A percentile compares a stretch with the other conserved stretches of the same genome.
These are phyloP conservation scores for Gonapodya prolifera DNA, from an alignment of 192 early-diverging fungal species.

Conservation along the genomic window DNA sequence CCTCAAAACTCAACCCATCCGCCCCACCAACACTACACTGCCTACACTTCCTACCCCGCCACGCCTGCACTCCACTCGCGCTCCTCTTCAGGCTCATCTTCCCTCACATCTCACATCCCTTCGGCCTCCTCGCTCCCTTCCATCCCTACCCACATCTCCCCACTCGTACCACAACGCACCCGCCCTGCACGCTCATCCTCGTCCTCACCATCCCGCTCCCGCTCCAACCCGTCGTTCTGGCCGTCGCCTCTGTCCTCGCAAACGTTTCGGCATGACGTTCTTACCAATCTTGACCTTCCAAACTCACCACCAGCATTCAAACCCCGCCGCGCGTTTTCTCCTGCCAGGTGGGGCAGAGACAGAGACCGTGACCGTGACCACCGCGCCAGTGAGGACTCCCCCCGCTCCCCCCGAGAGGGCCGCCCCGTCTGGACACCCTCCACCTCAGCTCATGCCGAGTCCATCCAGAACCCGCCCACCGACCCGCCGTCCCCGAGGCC, in stretches of 20 bases:
- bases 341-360: too few species aligned
- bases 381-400: too few species aligned
- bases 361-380: too few species aligned
- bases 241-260: not conserved
- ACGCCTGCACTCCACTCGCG: not conserved
- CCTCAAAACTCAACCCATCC: not conserved
- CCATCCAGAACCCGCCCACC: not conserved
- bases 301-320: not conserved
- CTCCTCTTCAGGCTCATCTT: not conserved
- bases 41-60: not conserved
- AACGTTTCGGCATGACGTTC: too few species aligned
- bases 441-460: not conserved
- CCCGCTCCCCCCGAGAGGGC: not conserved
- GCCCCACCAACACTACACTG: not conserved
- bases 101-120: not conserved
- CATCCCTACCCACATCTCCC: not conserved
- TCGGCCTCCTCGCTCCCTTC: not conserved
- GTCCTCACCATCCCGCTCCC: not conserved
- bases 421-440: not conserved
- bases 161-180: not conserved
- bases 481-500: not conserved
- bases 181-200: not conserved
- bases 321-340: not conserved
- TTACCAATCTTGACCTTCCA: not conserved
- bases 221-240: not conserved